A percentile compares a stretch with the other conserved stretches of the same genome.
These are phyloP conservation scores for Nigrospora oryzae DNA, from an alignment of 2,329 filamentous ascomycete genomes.

Conservation along the genomic window DNA sequence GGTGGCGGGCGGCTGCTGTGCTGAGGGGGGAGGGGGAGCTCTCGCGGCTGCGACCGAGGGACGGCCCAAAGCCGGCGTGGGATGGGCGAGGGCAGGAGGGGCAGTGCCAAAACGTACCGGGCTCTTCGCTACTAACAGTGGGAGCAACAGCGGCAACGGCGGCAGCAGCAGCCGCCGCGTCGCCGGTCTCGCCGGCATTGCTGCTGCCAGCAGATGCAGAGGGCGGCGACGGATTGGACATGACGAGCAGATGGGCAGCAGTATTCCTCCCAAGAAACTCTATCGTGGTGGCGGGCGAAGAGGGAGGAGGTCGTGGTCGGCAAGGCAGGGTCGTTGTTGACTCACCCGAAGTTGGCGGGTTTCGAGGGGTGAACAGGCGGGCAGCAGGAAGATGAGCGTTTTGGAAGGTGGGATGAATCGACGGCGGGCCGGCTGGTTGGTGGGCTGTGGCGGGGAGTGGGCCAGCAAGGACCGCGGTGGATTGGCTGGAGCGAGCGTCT, in stretches of 20 bases:
- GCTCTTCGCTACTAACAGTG: conserved; percentile 6
- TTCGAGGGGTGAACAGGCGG: conserved; percentile 1
- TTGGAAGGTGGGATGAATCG: conserved; percentile 3
- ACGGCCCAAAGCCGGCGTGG: not conserved
- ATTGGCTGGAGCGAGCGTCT: not conserved
- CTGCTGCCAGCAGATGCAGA: conserved; percentile 15
- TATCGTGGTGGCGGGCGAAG: not conserved
- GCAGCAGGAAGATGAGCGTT: conserved; percentile 1
- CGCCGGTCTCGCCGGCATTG: conserved; percentile 15
- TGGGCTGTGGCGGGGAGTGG: not conserved
- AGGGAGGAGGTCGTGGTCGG: not conserved
- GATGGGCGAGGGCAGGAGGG: not conserved
- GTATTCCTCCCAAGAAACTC: not conserved
- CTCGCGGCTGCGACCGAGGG: not conserved
- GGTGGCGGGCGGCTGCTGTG: not conserved
- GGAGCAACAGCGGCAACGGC: conserved; percentile 5
- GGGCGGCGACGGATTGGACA: conserved; percentile 21
- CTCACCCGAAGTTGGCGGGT: conserved; percentile 1
- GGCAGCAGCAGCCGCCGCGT: conserved; percentile 18
- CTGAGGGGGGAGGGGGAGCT: not conserved
- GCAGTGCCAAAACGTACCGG: not conserved
- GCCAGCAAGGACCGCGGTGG: not conserved
- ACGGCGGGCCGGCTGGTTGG: not conserved
- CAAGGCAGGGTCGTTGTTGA: not conserved
- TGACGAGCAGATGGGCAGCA: conserved; percentile 8